Evolutionary conservation across 2,329 filamentous ascomycete genomes (phyloP).

Genomic region (Penicillium sp.): DNA sequence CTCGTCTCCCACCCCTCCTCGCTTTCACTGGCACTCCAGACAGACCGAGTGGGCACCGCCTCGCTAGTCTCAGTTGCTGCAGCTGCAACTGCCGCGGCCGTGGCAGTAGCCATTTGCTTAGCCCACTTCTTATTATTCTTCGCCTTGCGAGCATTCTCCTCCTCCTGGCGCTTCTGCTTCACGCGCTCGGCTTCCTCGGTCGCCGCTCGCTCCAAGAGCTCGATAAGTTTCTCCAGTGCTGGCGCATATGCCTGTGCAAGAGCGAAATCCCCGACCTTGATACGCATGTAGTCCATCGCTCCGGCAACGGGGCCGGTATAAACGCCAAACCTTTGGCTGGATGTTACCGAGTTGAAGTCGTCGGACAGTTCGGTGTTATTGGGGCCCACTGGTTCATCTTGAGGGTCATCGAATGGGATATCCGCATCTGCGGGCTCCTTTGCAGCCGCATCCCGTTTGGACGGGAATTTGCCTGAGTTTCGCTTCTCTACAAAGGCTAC

Average conservation of each 20-base stretch:
- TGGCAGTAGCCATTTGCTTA: constrained; percentile 13
- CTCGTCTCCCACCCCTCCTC: constrained; percentile 36
- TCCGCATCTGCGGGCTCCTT: constrained; percentile 19
- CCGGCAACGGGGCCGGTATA: constrained; percentile 52
- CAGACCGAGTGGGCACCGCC: constrained; percentile 13
- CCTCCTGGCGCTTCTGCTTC: constrained; percentile 18
- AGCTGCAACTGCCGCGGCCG: constrained; percentile 5
- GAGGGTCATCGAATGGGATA: constrained; percentile 27
- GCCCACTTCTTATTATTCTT: constrained; percentile 23
- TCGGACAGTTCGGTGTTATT: constrained; percentile 9
- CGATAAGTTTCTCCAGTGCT: constrained; percentile 53
- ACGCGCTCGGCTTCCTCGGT: constrained; percentile 26
- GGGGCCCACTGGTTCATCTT: constrained; percentile 9
- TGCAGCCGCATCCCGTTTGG: constrained; percentile 5
- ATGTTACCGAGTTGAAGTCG: constrained; percentile 11
- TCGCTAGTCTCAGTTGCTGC: constrained; percentile 7
- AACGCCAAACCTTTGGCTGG: background rate
- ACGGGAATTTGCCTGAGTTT: constrained; percentile 10
- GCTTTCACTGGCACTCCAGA: constrained; percentile 37
- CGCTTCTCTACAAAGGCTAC: constrained; percentile 49
- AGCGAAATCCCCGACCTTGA: constrained; percentile 58
- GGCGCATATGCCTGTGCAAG: constrained; percentile 57
- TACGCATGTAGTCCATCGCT: constrained; percentile 63
- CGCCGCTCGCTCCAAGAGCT: constrained; percentile 34
- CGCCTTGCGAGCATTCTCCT: constrained; percentile 20